Conservation (phyloP, 2,329 filamentous ascomycete species). For the Zasmidium citrigriseum region DNA sequence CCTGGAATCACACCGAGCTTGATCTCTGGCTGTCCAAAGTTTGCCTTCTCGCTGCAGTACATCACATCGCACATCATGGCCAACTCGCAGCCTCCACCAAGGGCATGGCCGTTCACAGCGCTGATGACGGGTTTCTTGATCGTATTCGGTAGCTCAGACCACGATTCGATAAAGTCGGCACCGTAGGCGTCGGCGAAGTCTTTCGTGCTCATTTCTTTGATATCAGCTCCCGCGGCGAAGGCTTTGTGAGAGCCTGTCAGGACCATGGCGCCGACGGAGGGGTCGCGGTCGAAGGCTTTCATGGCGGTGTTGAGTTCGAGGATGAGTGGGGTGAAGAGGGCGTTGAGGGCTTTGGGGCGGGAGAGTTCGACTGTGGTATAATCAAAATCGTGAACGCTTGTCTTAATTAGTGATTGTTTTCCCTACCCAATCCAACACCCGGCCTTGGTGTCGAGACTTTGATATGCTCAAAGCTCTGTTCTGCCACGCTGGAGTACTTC, state of each 20-base stretch:
- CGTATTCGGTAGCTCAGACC: slow-evolving; percentile 80
- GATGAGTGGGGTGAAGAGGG: slow-evolving; percentile 87
- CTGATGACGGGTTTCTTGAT: slow-evolving; percentile 94
- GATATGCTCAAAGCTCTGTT: slow-evolving; percentile 72
- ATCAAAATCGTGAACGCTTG: not conserved
- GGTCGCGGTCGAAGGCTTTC: slow-evolving; percentile 66
- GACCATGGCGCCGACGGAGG: slow-evolving; percentile 73
- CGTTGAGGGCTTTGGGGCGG: slow-evolving; percentile 93
- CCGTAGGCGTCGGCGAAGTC: slow-evolving; percentile 87
- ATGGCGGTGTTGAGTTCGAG: slow-evolving; percentile 83
- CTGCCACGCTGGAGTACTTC: slow-evolving; percentile 51
- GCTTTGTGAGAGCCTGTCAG: slow-evolving; percentile 87
- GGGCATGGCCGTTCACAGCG: slow-evolving; percentile 89
- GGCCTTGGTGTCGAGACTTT: slow-evolving; percentile 79
- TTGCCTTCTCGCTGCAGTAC: slow-evolving; percentile 82
- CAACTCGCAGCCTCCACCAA: slow-evolving; percentile 94
- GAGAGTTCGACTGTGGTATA: slow-evolving; percentile 74
- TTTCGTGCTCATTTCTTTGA: slow-evolving; percentile 97
- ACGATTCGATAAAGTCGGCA: slow-evolving; percentile 89
- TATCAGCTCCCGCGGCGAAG: slow-evolving; percentile 95
- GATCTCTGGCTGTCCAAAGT: slow-evolving; percentile 96
- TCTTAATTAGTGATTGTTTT: not conserved
- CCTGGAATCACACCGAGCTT: slow-evolving; percentile 92
- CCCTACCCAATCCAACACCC: slow-evolving; percentile 84
- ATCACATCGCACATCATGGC: slow-evolving; percentile 97